Percentiles rank a stretch among this genome's conserved stretches.
Conservation (phyloP, 495 filamentous ascomycete genomes). For the Talaromyces proteolyticus region DNA sequence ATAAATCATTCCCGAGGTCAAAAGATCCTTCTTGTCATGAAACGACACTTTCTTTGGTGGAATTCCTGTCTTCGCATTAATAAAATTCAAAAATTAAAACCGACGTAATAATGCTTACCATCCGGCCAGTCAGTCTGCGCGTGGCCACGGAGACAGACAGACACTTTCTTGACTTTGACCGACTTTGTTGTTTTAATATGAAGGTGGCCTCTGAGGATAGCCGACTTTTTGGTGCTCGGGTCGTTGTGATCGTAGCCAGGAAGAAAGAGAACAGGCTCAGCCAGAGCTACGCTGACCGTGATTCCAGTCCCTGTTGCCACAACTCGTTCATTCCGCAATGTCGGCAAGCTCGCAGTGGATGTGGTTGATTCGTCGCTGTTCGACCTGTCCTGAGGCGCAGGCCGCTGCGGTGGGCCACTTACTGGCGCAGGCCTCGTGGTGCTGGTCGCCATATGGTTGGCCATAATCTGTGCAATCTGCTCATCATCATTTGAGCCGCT, state of each 20-base stretch:
- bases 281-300: constrained; percentile 65
- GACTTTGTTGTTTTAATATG: constrained; percentile 80
- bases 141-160: constrained; percentile 77
- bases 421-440: constrained; percentile 25
- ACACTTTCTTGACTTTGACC: constrained; percentile 92
- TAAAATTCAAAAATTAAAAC: background rate
- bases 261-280: constrained; percentile 85
- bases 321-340: constrained; percentile 53
- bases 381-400: constrained; percentile 15
- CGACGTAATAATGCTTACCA: constrained; percentile 41
- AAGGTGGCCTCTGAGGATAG: constrained; percentile 81
- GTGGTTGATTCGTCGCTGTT: constrained; percentile 17
- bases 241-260: constrained; percentile 87
- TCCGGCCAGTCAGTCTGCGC: constrained; percentile 96
- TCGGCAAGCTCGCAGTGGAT: constrained; percentile 26
- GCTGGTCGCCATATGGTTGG: constrained; percentile 19
- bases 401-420: constrained; percentile 21
- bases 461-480: constrained; percentile 19
- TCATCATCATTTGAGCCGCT: constrained; percentile 24
- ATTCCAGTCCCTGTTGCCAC: constrained; percentile 71
- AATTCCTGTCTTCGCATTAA: constrained; percentile 53
- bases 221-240: constrained; percentile 59
- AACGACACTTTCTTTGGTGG: constrained; percentile 82
- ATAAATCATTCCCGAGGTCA: constrained; percentile 41
- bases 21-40: constrained; percentile 64